Evolutionary conservation across 805 yeast species (phyloP), one percentile per base, ranked within the genome.

Genomic region (Jamesozyma hellenica): DNA sequence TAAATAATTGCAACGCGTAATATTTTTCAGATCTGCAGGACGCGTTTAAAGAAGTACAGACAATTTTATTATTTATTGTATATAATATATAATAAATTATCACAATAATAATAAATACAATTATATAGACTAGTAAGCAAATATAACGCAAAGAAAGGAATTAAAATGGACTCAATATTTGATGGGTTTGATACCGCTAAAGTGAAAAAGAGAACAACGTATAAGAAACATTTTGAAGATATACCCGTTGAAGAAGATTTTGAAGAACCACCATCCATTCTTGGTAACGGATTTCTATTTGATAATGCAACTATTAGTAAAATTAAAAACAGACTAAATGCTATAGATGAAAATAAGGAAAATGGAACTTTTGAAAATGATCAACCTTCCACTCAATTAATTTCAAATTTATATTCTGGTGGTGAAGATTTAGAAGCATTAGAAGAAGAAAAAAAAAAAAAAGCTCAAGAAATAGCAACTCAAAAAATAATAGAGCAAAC

Each of bases 261-360:
- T 21, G 38, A 43, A 25, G 43, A 35, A 14, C 36, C 39, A 16
- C 49, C 44, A 12, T 3, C 34, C 18, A 31, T 48, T 7, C 27
- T 41, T 4, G 55, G 52, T 10, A 35, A 34, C 13, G 55, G 58
- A n/a, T 55, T 55, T 31, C 40, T 55, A 10, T 56, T 56, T 36
- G 45, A 42, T 8, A 51, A 48, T 37, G 30, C 47, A 10, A 45
- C 48, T 7, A 14, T 58, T 2, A 35, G 44, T 8, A 47, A 42
- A 25, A 50, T 56, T 9, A 55, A 48, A 34, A 38, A 45, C n/a
- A 48, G 63, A 35, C 35, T 58, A 17, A 39, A 50, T 26, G 47
- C 42, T 2, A 31, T 30, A 1, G 36, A 28, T 17, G 14, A 18
- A 11, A 39, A 30, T 1, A 32, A 29, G 1, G 21, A 12, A 12